These are phyloP conservation scores for Schwanniomyces pseudopolymorphus DNA, from an alignment of 805 yeast species.

Conservation along the genomic window DNA sequence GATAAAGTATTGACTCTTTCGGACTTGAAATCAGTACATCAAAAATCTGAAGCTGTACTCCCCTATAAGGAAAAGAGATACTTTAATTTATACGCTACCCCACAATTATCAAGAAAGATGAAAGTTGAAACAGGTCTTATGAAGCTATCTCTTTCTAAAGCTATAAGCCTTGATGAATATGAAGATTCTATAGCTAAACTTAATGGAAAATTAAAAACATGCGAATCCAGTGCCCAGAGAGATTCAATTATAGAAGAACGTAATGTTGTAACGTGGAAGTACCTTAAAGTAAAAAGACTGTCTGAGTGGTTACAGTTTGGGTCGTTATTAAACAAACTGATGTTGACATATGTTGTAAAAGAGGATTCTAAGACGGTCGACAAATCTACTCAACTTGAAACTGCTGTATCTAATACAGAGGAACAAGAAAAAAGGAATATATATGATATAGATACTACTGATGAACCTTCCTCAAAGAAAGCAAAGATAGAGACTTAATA, in stretches of 20 bases:
- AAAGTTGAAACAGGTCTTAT: slow-evolving; percentile 32
- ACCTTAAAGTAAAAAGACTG: slow-evolving; percentile 20
- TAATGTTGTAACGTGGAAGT: slow-evolving; percentile 34
- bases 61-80: slow-evolving; percentile 36
- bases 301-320: slow-evolving; percentile 28
- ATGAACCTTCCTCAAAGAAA: neutral
- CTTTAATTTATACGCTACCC: slow-evolving; percentile 42
- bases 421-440: neutral
- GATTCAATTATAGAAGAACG: slow-evolving; percentile 21
- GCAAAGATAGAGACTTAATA: neutral
- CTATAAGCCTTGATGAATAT: neutral
- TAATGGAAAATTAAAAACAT: slow-evolving; percentile 9
- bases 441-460: neutral
- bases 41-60: slow-evolving; percentile 15
- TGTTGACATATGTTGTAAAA: neutral
- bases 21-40: slow-evolving; percentile 18
- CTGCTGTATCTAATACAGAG: neutral
- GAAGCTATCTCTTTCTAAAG: slow-evolving; percentile 9
- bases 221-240: slow-evolving; percentile 6
- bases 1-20: slow-evolving; percentile 18
- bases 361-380: neutral
- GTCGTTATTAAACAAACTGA: slow-evolving; percentile 3
- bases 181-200: slow-evolving; percentile 9
- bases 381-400: neutral
- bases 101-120: slow-evolving; percentile 43